These are phyloP conservation scores for Triangularia setosa DNA, from an alignment of 2,329 filamentous ascomycete genomes.

Conservation along the genomic window DNA sequence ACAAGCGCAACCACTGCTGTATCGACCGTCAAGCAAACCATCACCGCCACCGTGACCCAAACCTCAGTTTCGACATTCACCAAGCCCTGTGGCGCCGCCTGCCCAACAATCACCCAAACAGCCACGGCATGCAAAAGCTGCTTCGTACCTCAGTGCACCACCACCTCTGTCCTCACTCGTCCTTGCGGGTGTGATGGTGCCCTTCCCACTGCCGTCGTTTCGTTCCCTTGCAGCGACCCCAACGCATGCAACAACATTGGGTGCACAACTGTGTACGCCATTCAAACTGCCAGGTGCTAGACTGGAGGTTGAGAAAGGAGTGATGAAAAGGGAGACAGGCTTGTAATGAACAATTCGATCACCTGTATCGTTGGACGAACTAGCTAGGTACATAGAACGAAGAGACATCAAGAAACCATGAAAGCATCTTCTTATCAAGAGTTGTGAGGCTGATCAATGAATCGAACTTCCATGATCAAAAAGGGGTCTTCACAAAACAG, in stretches of 20 bases:
- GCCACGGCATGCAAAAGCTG: conserved; percentile 25
- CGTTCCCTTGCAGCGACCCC: conserved; percentile 25
- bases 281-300: conserved; percentile 22
- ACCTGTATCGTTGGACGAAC: no score
- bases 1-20: conserved; percentile 4
- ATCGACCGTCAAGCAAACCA: conserved; percentile 10
- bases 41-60: conserved; percentile 10
- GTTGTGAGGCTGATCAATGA: no score
- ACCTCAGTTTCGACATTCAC: conserved; percentile 10
- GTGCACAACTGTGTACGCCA: conserved; percentile 28
- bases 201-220: conserved; percentile 25
- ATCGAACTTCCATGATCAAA: no score
- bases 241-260: conserved; percentile 28
- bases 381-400: no score
- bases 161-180: conserved; percentile 18
- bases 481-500: no score
- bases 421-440: no score
- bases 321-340: not conserved
- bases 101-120: conserved; percentile 26
- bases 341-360: not conserved
- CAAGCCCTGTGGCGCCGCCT: conserved; percentile 19
- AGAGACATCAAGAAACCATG: no score
- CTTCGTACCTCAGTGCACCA: conserved; percentile 26
- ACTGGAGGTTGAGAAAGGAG: not conserved
- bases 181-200: conserved; percentile 23